Conservation (phyloP, 176 grass and related monocot species). For the Panicum miliaceum region DNA sequence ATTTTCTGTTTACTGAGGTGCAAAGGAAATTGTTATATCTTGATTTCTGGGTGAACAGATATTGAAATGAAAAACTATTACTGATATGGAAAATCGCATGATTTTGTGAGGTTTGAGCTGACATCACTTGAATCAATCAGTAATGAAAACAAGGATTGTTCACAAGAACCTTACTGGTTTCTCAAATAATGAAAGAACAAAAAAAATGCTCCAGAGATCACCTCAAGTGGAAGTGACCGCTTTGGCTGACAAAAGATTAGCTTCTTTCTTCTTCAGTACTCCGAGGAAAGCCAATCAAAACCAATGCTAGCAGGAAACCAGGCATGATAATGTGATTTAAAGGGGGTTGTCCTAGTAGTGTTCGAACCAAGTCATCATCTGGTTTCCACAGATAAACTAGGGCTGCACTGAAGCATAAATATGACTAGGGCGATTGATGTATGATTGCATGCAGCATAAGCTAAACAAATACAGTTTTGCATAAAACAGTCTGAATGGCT, state of each 20-base stretch:
- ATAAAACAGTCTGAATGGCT: background rate
- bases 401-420: background rate
- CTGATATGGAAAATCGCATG: background rate
- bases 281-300: background rate
- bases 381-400: conserved; percentile 24
- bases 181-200: conserved; percentile 14
- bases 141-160: background rate
- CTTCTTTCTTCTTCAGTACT: background rate
- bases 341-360: background rate
- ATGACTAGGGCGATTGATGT: conserved; percentile 7
- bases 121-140: conserved; percentile 27
- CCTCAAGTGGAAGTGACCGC: background rate
- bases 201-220: background rate
- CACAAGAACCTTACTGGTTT: background rate
- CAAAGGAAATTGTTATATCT: background rate
- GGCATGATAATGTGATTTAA: background rate
- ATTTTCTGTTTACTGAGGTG: background rate
- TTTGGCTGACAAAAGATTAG: conserved; percentile 13
- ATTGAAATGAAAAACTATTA: background rate
- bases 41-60: background rate
- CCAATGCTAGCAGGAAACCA: background rate
- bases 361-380: background rate
- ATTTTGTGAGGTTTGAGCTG: conserved; percentile 5
- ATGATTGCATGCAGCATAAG: conserved; percentile 12
- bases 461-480: conserved; percentile 5